Conservation (phyloP, 345 rosid species). For the Bruguiera sexangula region DNA sequence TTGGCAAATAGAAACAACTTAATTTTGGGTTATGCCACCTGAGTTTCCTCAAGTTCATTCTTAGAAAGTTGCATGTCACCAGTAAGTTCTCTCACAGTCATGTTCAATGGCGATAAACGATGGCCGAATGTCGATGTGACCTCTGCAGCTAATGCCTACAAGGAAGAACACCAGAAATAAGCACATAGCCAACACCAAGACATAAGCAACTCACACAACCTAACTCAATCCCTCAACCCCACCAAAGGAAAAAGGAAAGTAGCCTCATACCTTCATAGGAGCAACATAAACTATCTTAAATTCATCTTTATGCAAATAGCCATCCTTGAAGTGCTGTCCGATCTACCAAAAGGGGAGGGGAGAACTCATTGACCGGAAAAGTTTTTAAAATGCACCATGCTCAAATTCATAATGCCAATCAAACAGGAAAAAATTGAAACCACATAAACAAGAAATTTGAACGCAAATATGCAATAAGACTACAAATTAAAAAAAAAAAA, state of each 20-base stretch:
- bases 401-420: not conserved
- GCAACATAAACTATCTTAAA: constrained; percentile 98
- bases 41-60: constrained; percentile 90
- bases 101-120: constrained; percentile 85
- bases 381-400: not conserved
- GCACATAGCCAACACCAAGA: not conserved
- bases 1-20: not conserved
- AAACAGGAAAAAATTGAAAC: not conserved
- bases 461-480: not conserved
- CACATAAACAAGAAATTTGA: not conserved
- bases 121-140: constrained; percentile 86
- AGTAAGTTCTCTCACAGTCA: constrained; percentile 93
- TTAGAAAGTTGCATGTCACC: constrained; percentile 97
- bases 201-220: constrained; percentile 8
- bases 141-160: constrained; percentile 96
- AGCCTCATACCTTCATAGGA: constrained; percentile 84
- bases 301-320: constrained; percentile 87
- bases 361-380: constrained; percentile 2
- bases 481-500: not conserved
- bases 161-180: constrained; percentile 17
- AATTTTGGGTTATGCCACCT: constrained; percentile 41
- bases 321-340: constrained; percentile 92
- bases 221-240: not conserved
- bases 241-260: not conserved
- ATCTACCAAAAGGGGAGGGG: constrained; percentile 46